A percentile compares a stretch with the other conserved stretches of the same genome.
Evolutionary conservation across 352 stramenopile species (phyloP).

Genomic region (Lagenidium giganteum): DNA sequence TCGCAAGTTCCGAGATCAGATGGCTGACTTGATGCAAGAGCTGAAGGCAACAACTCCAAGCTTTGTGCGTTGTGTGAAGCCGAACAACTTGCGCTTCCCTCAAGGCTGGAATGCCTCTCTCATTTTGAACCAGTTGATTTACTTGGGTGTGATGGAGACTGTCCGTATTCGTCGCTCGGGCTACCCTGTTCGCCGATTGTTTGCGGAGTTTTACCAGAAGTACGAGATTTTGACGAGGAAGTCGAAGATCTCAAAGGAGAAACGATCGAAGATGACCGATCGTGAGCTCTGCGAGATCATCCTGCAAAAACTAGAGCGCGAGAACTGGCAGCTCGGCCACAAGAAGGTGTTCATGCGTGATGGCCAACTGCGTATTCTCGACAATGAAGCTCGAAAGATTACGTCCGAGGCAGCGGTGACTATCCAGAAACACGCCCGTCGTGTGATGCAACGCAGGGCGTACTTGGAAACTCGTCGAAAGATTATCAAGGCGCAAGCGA

Average conservation of each 20-base stretch:
- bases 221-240: conserved; percentile 84
- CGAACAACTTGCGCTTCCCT: conserved; percentile 87
- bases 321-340: conserved; percentile 87
- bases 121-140: conserved; percentile 88
- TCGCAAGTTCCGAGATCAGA: conserved; percentile 88
- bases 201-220: conserved; percentile 83
- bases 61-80: conserved; percentile 91
- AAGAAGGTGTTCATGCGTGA: conserved; percentile 88
- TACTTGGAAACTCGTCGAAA: conserved; percentile 56
- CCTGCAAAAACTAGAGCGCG: conserved; percentile 63
- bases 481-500: conserved; percentile 62
- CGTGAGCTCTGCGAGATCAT: conserved; percentile 85
- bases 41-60: conserved; percentile 77
- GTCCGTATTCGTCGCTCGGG: conserved; percentile 85
- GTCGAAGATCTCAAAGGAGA: conserved; percentile 43
- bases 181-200: conserved; percentile 82
- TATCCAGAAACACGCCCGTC: conserved; percentile 74
- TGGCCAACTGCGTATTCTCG: conserved; percentile 72
- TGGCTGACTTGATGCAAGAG: conserved; percentile 84
- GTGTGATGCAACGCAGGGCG: conserved; percentile 58
- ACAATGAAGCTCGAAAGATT: conserved; percentile 85
- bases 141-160: conserved; percentile 88
- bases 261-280: conserved; percentile 47
- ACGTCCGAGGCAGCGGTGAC: conserved; percentile 68
- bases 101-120: conserved; percentile 83